Evolutionary conservation across 768 basidiomycete genomes (phyloP).

Genomic region (Tylopilus subfusipes): DNA sequence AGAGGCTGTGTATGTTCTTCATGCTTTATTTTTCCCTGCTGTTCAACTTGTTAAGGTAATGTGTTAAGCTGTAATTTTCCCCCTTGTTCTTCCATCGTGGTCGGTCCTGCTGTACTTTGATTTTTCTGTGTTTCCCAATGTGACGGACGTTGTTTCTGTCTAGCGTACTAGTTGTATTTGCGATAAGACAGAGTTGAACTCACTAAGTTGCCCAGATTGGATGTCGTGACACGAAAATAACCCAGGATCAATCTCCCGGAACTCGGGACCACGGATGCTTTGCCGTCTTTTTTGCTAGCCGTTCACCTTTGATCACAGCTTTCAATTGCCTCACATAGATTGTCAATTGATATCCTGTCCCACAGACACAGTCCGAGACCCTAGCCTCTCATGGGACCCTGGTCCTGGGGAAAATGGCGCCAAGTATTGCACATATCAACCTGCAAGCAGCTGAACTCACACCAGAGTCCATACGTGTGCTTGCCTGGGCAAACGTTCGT

Average conservation of each 20-base stretch:
- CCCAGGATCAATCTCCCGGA: too few relatives aligned
- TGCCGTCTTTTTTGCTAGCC: too few relatives aligned
- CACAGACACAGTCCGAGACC: neutral
- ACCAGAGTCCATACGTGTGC: neutral
- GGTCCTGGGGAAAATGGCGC: neutral
- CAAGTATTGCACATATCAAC: neutral
- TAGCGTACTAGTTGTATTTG: constrained; percentile 10
- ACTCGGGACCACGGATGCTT: too few relatives aligned
- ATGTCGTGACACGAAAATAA: too few relatives aligned
- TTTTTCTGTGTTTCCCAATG: neutral
- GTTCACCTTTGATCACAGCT: too few relatives aligned
- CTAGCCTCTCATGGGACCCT: neutral
- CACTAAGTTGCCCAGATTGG: too few relatives aligned
- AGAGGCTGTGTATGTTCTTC: constrained; percentile 13
- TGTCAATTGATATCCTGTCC: neutral
- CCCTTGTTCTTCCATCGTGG: neutral
- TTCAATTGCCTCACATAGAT: too few relatives aligned
- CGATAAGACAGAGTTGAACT: constrained; percentile 6
- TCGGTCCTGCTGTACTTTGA: constrained; percentile 1
- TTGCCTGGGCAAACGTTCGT: neutral
- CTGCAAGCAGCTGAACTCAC: neutral
- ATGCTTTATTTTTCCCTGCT: constrained; percentile 9
- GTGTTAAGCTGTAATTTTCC: neutral
- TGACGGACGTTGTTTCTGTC: constrained; percentile 2
- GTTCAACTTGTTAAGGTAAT: constrained; percentile 10